These are phyloP conservation scores for Whalleya microplaca DNA, from an alignment of 2,329 filamentous ascomycete genomes.

Conservation along the genomic window DNA sequence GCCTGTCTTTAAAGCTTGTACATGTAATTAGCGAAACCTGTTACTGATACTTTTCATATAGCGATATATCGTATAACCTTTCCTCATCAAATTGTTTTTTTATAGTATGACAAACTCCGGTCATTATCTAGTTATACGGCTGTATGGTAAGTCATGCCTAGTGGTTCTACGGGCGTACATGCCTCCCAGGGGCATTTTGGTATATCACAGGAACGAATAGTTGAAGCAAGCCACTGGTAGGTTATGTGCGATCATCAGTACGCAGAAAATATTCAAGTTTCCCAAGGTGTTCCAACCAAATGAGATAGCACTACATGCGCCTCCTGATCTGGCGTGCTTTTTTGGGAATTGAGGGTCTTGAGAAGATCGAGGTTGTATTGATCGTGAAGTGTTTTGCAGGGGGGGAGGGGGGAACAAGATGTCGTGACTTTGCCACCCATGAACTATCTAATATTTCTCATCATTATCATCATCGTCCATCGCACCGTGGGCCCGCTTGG, in stretches of 20 bases:
- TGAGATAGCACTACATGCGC: not conserved
- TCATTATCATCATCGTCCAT: conserved; percentile 26
- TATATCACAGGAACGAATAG: too few relatives aligned
- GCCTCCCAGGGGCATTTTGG: too few relatives aligned
- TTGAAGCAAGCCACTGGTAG: too few relatives aligned
- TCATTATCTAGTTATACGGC: too few relatives aligned
- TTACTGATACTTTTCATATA: too few relatives aligned
- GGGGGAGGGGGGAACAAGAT: conserved; percentile 27
- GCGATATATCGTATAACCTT: too few relatives aligned
- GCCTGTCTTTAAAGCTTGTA: conserved; percentile 16
- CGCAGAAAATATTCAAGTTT: not conserved
- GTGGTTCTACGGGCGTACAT: too few relatives aligned
- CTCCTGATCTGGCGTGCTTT: not conserved
- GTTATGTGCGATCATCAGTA: not conserved
- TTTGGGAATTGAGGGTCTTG: not conserved
- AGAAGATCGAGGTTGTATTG: conserved; percentile 31
- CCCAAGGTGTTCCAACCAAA: not conserved
- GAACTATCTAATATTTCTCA: conserved; percentile 24
- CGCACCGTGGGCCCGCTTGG: conserved; percentile 16
- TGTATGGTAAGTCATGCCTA: too few relatives aligned
- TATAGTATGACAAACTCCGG: too few relatives aligned
- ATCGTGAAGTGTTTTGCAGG: conserved; percentile 32
- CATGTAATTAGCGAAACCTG: too few relatives aligned
- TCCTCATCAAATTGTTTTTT: too few relatives aligned
- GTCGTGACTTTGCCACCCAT: conserved; percentile 31